phyloP scores from a whole-genome alignment of 352 stramenopile species.

The Phytophthora ohioensis region DNA sequence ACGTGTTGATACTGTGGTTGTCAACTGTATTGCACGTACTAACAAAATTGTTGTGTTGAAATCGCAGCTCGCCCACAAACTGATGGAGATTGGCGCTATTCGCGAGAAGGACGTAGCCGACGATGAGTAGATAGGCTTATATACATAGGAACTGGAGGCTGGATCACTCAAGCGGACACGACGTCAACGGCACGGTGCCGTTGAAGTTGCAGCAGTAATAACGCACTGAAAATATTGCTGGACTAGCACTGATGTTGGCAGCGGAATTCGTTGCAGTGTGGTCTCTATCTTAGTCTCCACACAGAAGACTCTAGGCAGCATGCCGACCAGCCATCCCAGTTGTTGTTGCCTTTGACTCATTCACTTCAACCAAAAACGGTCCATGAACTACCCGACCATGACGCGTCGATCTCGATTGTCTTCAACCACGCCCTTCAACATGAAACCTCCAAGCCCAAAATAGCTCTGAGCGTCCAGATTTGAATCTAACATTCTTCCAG shows the following conservation, averaged over 20 bases:
- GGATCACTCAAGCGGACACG: neutral
- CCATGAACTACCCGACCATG: neutral
- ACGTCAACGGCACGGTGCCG: slow-evolving; percentile 9
- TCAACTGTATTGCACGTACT: neutral
- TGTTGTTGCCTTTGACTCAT: neutral
- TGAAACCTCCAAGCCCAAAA: slow-evolving; percentile 20
- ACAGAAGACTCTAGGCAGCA: neutral
- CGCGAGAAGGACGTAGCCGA: slow-evolving; percentile 52
- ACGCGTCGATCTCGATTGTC: neutral
- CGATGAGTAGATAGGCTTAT: slow-evolving; percentile 22
- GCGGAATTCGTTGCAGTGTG: slow-evolving; percentile 11
- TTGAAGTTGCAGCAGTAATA: slow-evolving; percentile 1
- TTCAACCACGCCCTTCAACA: slow-evolving; percentile 17
- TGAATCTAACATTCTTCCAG: neutral
- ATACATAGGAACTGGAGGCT: too few species aligned
- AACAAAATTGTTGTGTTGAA: slow-evolving; percentile 9
- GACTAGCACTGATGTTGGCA: slow-evolving; percentile 8
- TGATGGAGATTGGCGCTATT: slow-evolving; percentile 71
- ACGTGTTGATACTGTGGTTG: slow-evolving; percentile 16
- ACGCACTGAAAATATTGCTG: neutral
- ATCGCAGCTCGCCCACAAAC: slow-evolving; percentile 62
- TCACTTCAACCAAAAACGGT: slow-evolving; percentile 8
- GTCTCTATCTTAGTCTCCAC: slow-evolving; percentile 22
- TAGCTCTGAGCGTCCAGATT: slow-evolving; percentile 1
- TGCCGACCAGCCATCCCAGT: neutral